A percentile compares a stretch with the other conserved stretches of the same genome.
Evolutionary conservation across 2,329 filamentous ascomycete genomes (phyloP).

Genomic region (Nemania bipapillata): DNA sequence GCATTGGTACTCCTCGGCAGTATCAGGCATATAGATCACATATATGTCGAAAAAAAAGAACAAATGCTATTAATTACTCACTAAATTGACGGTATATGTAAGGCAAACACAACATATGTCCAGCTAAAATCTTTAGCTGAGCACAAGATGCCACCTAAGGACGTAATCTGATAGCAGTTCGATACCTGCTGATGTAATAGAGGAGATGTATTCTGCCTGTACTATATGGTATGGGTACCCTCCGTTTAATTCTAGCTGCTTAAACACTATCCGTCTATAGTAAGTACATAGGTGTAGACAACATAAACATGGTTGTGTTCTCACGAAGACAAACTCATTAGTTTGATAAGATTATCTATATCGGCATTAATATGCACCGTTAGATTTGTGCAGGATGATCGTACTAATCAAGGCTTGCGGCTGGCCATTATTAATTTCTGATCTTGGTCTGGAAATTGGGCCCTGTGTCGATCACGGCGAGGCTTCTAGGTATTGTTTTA

Average conservation of each 20-base stretch:
- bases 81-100: too few relatives aligned
- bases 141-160: too few relatives aligned
- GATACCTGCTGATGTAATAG: neutral
- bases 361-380: neutral
- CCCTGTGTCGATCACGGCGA: conserved; percentile 35
- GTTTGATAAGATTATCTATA: neutral
- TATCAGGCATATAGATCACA: neutral
- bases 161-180: neutral
- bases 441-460: conserved; percentile 36
- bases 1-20: neutral
- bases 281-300: too few relatives aligned
- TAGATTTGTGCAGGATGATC: neutral
- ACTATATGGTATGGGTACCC: too few relatives aligned
- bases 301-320: neutral
- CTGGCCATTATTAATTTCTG: conserved; percentile 31
- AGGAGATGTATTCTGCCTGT: too few relatives aligned
- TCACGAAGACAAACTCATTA: neutral
- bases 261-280: too few relatives aligned
- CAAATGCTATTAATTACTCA: too few relatives aligned
- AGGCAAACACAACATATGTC: too few relatives aligned
- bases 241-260: too few relatives aligned
- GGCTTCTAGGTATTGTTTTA: conserved; percentile 3
- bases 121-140: too few relatives aligned
- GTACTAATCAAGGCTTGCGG: conserved; percentile 25
- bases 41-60: too few relatives aligned